Evolutionary conservation across 2,329 filamentous ascomycete species (phyloP).

Genomic region (Penicillium glabrum): DNA sequence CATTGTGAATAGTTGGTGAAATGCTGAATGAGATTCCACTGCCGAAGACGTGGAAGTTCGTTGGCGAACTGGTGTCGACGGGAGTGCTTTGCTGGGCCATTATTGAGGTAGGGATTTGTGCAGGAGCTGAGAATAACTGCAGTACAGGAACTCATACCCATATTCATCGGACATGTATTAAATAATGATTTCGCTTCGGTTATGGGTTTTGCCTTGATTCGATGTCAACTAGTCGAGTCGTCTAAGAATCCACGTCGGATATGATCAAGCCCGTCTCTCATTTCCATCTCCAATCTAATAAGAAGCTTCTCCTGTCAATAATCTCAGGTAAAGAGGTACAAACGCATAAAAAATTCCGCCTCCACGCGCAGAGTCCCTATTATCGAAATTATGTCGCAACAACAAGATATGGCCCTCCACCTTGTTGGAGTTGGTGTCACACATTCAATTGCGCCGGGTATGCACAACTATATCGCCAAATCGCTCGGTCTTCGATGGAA

Average conservation of each 20-base stretch:
- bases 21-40: slow-evolving; percentile 18
- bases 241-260: not conserved
- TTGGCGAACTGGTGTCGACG: not conserved
- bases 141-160: not conserved
- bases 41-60: slow-evolving; percentile 18
- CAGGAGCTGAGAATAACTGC: not conserved
- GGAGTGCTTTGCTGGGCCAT: not conserved
- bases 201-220: slow-evolving; percentile 12
- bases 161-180: too few species aligned
- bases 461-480: slow-evolving; percentile 20
- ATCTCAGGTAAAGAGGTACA: not conserved
- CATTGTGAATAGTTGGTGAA: slow-evolving; percentile 18
- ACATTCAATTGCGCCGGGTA: slow-evolving; percentile 17
- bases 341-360: not conserved
- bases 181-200: slow-evolving; percentile 1
- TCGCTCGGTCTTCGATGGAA: slow-evolving; percentile 16
- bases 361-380: not conserved
- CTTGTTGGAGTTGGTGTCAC: slow-evolving; percentile 17
- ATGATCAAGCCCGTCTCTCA: not conserved
- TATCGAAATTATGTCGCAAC: not conserved
- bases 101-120: not conserved
- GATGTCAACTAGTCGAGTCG: too few species aligned
- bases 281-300: not conserved
- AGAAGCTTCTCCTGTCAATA: not conserved
- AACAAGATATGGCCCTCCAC: slow-evolving; percentile 13